Evolutionary conservation across 352 stramenopile species (phyloP), one percentile per base, ranked within the genome.

Genomic region (Pythium dissimile): DNA sequence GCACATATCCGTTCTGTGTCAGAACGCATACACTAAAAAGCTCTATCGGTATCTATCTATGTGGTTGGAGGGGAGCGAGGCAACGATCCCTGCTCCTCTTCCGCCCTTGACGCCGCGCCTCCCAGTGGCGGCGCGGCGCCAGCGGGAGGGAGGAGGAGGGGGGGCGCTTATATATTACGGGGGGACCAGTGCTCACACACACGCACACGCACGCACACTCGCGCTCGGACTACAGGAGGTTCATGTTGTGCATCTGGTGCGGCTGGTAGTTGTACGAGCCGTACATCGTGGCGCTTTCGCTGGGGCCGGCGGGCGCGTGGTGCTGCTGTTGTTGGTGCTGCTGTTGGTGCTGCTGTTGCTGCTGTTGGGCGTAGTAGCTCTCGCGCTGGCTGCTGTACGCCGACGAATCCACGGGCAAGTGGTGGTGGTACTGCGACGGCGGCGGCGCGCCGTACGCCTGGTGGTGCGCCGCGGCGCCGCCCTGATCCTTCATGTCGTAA

Each of bases 231-330:
- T 75, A 75, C 58, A 64, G 55, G 65, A 88, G 78, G 55, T 86
- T 81, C 81, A 91, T 88, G 71, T 64, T 79, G 70, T 91, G 81
- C 78, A 91, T 88, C 70, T 84, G 81, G 51, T 91, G 78, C 26
- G 71, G 55, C 46, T 76, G 77, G 73, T 89, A 89, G 42, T 59
- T 58, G 54, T 68, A 68, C 61, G 61, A 68, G 38, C 45, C 38
- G 65, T 91, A 91, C 77, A 89, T 80, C 71, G 86, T 86, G 62
- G 73, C 30, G 51, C 38, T 39, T 73, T 71, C 41, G 21, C 27
- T 35, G 5, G 45, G 39, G 3, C 34, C 30, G 16, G 26, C 50
- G 35, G 84, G 59, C 37, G 62, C 65, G 34, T 84, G 78, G 41
- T 73, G 53, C 27, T 60, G 48, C 48, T 32, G 32, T n/a, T n/a